Conservation (phyloP, 2,329 filamentous ascomycete genomes). For the Cytospora piceae region DNA sequence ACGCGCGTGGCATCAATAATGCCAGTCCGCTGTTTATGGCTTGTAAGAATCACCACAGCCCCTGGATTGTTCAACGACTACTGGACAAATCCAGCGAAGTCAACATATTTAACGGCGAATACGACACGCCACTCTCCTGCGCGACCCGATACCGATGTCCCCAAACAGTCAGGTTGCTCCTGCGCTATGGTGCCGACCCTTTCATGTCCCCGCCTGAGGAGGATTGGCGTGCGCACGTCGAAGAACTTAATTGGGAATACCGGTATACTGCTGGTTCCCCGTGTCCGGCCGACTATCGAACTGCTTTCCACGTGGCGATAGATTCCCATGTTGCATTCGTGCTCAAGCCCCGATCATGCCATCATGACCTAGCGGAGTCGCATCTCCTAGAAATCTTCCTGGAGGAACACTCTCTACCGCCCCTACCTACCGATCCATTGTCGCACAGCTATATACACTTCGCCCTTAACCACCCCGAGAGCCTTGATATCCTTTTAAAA, state of each 20-base stretch:
- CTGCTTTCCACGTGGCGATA: neutral
- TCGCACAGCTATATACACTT: slow-evolving; percentile 2
- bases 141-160: neutral
- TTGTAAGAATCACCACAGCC: neutral
- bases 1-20: neutral
- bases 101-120: neutral
- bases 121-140: neutral
- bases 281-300: neutral
- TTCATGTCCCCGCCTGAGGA: neutral
- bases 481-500: neutral
- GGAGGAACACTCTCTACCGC: neutral
- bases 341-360: neutral
- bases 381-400: neutral
- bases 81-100: neutral
- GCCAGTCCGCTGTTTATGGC: neutral
- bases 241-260: no score
- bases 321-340: no score
- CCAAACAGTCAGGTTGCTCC: neutral
- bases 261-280: neutral
- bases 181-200: slow-evolving; percentile 5
- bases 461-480: neutral
- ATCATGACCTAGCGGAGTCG: neutral
- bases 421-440: neutral
- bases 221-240: neutral
- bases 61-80: neutral